Percentiles rank a stretch among this genome's conserved stretches.
phyloP scores from a whole-genome alignment of 768 basidiomycete species.

The Leccinum obscurum region DNA sequence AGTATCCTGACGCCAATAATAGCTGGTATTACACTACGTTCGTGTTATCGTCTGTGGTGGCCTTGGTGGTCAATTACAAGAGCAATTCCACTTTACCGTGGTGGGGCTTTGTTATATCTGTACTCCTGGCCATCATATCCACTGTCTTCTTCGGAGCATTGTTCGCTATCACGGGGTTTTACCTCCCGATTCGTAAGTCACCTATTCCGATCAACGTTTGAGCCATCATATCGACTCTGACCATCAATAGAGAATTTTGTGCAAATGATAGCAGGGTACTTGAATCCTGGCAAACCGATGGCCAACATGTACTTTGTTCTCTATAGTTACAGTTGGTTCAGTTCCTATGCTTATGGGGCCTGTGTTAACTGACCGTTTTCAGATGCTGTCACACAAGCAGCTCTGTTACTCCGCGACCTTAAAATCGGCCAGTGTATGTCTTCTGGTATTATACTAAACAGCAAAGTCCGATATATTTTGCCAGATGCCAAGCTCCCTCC shows the following conservation, averaged over 20 bases:
- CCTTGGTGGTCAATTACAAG: constrained; percentile 54
- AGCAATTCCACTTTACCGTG: constrained; percentile 56
- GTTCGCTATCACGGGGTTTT: constrained; percentile 46
- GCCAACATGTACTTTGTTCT: constrained; percentile 47
- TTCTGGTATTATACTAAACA: constrained; percentile 11
- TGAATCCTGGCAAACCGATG: constrained; percentile 39
- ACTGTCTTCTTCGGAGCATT: constrained; percentile 56
- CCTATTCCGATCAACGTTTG: background rate
- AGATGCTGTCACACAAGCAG: constrained; percentile 54
- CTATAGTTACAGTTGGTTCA: constrained; percentile 45
- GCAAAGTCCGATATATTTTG: constrained; percentile 36
- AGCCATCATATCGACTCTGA: background rate
- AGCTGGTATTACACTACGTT: constrained; percentile 35
- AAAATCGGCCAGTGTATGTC: constrained; percentile 40
- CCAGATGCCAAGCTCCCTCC: constrained; percentile 57
- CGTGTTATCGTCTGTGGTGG: constrained; percentile 43
- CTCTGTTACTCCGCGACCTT: constrained; percentile 54
- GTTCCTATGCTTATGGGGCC: background rate
- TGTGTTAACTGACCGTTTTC: constrained; percentile 27
- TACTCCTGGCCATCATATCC: constrained; percentile 50
- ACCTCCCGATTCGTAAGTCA: constrained; percentile 21
- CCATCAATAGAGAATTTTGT: constrained; percentile 24
- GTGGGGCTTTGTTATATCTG: constrained; percentile 56
- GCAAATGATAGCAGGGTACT: constrained; percentile 39
- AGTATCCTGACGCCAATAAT: constrained; percentile 37